Percentiles rank a stretch among this genome's conserved stretches.
Conservation (phyloP, 768 basidiomycete species). For the Suillus subluteus region DNA sequence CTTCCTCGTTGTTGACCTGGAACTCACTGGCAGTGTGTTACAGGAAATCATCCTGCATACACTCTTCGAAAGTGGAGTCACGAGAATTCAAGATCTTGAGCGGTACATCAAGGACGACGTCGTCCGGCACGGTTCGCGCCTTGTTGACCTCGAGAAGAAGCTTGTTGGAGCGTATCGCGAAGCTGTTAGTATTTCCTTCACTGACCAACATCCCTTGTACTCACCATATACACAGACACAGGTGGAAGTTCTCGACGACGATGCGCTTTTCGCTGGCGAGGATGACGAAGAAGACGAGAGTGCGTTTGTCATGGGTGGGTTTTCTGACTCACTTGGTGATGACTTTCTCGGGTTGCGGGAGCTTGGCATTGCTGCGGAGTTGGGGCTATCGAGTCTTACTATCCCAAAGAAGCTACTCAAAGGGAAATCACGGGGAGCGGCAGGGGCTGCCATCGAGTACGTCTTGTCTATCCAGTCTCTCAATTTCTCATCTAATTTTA, state of each 20-base stretch:
- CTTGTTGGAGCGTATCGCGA: conserved; percentile 83
- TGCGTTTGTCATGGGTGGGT: conserved; percentile 79
- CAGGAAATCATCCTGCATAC: conserved; percentile 95
- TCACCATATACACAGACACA: conserved; percentile 33
- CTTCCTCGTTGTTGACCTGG: conserved; percentile 3
- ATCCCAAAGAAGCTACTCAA: conserved; percentile 80
- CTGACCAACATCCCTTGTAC: neutral
- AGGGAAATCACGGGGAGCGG: conserved; percentile 53
- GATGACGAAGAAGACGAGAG: conserved; percentile 69
- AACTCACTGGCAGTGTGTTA: conserved; percentile 9
- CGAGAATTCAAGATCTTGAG: conserved; percentile 78
- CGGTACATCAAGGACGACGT: conserved; percentile 90
- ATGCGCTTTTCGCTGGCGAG: conserved; percentile 54
- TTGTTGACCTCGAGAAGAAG: conserved; percentile 85
- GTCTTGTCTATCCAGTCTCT: conserved; percentile 31
- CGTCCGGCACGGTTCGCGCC: conserved; percentile 74
- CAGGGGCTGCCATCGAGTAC: conserved; percentile 48
- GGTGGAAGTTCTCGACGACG: conserved; percentile 51
- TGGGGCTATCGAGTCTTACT: conserved; percentile 75
- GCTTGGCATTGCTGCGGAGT: conserved; percentile 85
- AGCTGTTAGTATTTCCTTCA: conserved; percentile 51
- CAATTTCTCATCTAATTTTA: conserved; percentile 1
- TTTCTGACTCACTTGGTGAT: conserved; percentile 86
- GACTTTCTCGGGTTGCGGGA: conserved; percentile 92
- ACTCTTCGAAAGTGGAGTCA: conserved; percentile 85